phyloP scores from a whole-genome alignment of 768 basidiomycete genomes.

The Mrakia frigida region DNA sequence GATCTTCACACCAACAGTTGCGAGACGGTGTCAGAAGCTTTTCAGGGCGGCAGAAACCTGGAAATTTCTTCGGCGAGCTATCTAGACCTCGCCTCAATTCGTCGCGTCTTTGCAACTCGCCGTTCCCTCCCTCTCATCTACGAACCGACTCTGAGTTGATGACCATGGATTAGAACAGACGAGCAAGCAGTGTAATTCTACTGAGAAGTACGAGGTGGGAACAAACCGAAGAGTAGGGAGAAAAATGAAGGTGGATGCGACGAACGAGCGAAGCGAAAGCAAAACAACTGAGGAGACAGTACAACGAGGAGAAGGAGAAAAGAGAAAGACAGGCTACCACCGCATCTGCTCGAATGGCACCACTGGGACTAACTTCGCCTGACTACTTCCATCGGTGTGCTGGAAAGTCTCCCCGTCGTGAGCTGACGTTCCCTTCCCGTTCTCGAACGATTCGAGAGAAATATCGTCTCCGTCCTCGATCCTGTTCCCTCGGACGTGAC shows the following conservation, averaged over 20 bases:
- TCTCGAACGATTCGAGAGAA: slow-evolving; percentile 3
- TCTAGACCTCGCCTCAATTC: too few species aligned
- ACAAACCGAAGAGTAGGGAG: neutral
- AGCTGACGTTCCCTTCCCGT: neutral
- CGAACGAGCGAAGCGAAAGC: neutral
- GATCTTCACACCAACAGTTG: too few species aligned
- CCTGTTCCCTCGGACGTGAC: neutral
- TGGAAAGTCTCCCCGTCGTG: neutral
- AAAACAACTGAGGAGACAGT: neutral
- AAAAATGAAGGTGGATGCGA: neutral
- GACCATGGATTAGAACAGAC: too few species aligned
- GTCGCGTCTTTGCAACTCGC: too few species aligned
- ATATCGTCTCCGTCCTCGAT: slow-evolving; percentile 17
- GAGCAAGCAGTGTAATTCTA: too few species aligned
- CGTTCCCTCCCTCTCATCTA: too few species aligned
- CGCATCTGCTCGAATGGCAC: slow-evolving; percentile 6
- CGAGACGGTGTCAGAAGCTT: too few species aligned
- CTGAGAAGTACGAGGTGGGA: too few species aligned
- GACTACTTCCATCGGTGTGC: neutral
- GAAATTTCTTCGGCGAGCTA: too few species aligned
- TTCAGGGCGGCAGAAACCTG: too few species aligned
- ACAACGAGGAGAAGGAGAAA: neutral
- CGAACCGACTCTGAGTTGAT: too few species aligned
- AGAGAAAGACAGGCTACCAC: neutral
- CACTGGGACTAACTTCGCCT: neutral